Conservation (phyloP, 2,329 filamentous ascomycete species). For the Rosellinia necatrix region DNA sequence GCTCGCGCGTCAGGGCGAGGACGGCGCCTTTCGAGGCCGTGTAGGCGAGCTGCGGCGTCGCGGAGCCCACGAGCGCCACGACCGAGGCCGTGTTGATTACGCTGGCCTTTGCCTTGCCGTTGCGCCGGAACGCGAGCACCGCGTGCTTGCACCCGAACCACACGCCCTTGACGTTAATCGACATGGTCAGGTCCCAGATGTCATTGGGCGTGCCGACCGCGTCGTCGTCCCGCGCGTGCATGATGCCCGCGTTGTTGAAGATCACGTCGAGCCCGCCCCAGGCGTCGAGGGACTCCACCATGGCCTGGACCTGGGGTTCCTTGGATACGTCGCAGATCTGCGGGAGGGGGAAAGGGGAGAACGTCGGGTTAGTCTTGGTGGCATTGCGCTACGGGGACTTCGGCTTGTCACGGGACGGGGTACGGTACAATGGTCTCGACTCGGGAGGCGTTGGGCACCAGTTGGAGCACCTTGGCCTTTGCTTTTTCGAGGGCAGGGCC, state of each 20-base stretch:
- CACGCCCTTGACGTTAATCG: constrained; percentile 97
- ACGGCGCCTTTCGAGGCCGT: constrained; percentile 94
- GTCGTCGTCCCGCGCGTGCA: constrained; percentile 83
- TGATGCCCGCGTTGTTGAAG: constrained; percentile 98
- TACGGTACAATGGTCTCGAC: constrained; percentile 61
- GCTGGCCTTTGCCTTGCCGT: constrained; percentile 78
- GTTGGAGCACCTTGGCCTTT: constrained; percentile 72
- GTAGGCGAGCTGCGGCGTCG: constrained; percentile 89
- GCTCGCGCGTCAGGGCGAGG: constrained; percentile 83
- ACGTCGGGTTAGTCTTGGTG: constrained; percentile 32
- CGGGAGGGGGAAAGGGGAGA: constrained; percentile 14
- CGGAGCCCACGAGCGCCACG: constrained; percentile 83
- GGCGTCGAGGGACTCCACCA: constrained; percentile 74
- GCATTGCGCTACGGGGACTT: too few species aligned
- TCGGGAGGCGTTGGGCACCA: constrained; percentile 65
- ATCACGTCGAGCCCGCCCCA: constrained; percentile 91
- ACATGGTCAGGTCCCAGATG: constrained; percentile 93
- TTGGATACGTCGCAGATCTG: constrained; percentile 79
- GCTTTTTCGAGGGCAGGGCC: constrained; percentile 77
- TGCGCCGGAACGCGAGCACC: constrained; percentile 76
- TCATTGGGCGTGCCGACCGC: constrained; percentile 83
- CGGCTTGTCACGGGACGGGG: too few species aligned
- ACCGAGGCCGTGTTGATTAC: constrained; percentile 94
- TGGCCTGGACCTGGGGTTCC: constrained; percentile 75
- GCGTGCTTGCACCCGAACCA: constrained; percentile 96